These are phyloP conservation scores for Ampelomyces quisqualis DNA, from an alignment of 2,329 filamentous ascomycete genomes.

Conservation along the genomic window DNA sequence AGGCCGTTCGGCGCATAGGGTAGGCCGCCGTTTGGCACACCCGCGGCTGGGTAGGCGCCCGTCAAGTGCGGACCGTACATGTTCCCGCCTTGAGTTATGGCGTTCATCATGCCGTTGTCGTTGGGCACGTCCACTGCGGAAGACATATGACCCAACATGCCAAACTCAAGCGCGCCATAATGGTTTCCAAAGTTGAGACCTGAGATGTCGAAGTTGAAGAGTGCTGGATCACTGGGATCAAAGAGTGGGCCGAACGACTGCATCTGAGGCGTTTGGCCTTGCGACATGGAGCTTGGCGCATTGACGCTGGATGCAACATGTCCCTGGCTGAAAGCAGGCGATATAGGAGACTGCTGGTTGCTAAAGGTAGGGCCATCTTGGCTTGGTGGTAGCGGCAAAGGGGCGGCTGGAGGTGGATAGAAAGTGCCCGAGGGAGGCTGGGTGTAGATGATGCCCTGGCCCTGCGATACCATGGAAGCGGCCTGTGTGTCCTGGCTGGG, in stretches of 20 bases:
- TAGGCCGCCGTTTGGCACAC: slow-evolving; percentile 32
- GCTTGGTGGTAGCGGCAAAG: slow-evolving; percentile 46
- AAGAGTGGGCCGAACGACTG: slow-evolving; percentile 65
- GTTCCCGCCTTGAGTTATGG: slow-evolving; percentile 35
- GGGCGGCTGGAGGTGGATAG: slow-evolving; percentile 46
- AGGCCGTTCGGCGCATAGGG: slow-evolving; percentile 31
- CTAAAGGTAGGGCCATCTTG: slow-evolving; percentile 57
- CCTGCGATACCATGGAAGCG: slow-evolving; percentile 32
- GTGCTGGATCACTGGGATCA: slow-evolving; percentile 84
- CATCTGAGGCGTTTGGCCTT: slow-evolving; percentile 41
- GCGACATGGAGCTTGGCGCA: slow-evolving; percentile 50
- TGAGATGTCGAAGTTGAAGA: slow-evolving; percentile 95
- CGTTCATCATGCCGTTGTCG: slow-evolving; percentile 51
- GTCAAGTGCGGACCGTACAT: slow-evolving; percentile 47
- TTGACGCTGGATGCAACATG: slow-evolving; percentile 49
- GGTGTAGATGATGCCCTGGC: slow-evolving; percentile 49
- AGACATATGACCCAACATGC: slow-evolving; percentile 94
- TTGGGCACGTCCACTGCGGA: slow-evolving; percentile 80
- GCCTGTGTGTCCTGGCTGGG: slow-evolving; percentile 29
- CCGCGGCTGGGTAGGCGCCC: slow-evolving; percentile 26
- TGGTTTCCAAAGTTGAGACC: slow-evolving; percentile 94
- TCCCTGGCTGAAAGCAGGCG: slow-evolving; percentile 67
- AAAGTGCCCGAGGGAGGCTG: slow-evolving; percentile 40
- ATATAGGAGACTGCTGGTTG: slow-evolving; percentile 70
- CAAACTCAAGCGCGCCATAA: slow-evolving; percentile 92